phyloP scores from a whole-genome alignment of 2,329 filamentous ascomycete genomes.

The Pseudogymnoascus verrucosus region DNA sequence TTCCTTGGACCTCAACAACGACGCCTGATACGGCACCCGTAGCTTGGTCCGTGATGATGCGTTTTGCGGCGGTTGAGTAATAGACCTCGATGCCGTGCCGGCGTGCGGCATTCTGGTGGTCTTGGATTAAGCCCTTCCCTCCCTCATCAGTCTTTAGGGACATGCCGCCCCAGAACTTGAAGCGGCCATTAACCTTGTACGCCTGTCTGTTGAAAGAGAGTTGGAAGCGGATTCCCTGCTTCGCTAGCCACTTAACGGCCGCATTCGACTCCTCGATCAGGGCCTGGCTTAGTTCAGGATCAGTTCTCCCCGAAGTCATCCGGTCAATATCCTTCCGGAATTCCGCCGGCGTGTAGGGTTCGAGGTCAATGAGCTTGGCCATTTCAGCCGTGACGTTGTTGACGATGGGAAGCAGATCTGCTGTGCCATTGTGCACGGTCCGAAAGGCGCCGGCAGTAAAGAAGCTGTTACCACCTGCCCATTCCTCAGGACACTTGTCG shows the following conservation, averaged over 20 bases:
- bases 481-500: constrained; percentile 18
- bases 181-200: constrained; percentile 51
- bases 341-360: constrained; percentile 44
- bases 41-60: constrained; percentile 29
- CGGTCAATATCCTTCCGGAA: constrained; percentile 49
- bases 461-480: constrained; percentile 19
- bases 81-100: neutral
- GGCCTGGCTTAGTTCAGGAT: constrained; percentile 38
- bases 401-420: constrained; percentile 52
- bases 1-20: constrained; percentile 24
- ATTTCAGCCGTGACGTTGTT: constrained; percentile 45
- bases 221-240: constrained; percentile 48
- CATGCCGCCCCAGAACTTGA: constrained; percentile 61
- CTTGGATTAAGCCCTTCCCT: constrained; percentile 49
- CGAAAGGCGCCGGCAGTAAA: constrained; percentile 31
- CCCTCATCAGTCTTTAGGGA: constrained; percentile 50
- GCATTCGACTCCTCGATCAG: constrained; percentile 45
- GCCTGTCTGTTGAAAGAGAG: constrained; percentile 59
- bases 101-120: constrained; percentile 34
- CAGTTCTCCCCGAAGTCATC: constrained; percentile 46
- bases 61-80: constrained; percentile 36
- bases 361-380: constrained; percentile 47
- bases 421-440: constrained; percentile 45
- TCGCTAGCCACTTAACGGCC: constrained; percentile 47
- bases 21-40: constrained; percentile 27